Evolutionary conservation across 208 protist species (phyloP), one percentile per base, ranked within the genome.

Genomic region (Leishmania gerbilli): DNA sequence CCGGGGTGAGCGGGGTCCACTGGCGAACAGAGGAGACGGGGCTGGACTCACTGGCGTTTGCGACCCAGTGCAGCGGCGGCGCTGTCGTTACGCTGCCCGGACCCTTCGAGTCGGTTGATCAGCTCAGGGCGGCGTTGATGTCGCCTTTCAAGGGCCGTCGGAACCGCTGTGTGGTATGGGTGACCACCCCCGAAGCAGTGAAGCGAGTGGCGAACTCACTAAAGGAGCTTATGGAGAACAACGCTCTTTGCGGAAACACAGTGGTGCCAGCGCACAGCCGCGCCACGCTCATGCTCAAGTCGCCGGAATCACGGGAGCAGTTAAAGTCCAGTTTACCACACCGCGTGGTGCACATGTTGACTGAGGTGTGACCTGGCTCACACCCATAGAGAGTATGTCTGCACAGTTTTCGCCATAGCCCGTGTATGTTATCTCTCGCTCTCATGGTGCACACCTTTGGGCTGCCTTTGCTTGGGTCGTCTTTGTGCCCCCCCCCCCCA

Each of bases 281-380:
- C 60, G 92, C 84, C 21, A 62, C 89, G 8, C 83, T 96, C 56
- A 80, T 95, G 31, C 58, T 96, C 34, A 47, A 87, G 49, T 88
- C 89, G 3, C 42, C 77, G 13, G 74, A 87, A 60, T 72, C 77
- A 21, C 87, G 92, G 9, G 90, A 91, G 79, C 76, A 87, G 79
- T 79, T 96, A 8, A 94, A 91, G 80, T 77, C 88, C 7, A 72
- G 77, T n/a, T 74, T 94, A 56, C 92, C 90, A 24, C 91, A 96
- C 65, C 89, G 92, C 67, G 91, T 94, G 56, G 91, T 96, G 55
- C 92, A 96, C 81, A 93, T 94, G 91, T 79, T 96, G 31, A 84
- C 77, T 9, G 72, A 67, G 19, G 62, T 83, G 19, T 77, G 74
- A 77, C 37, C 51, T 45, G 47, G 37, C 19, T 45, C 13, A 24